Evolutionary conservation across 2,329 filamentous ascomycete genomes (phyloP), one percentile per base, ranked within the genome.

Genomic region (Coniochaeta sp.): DNA sequence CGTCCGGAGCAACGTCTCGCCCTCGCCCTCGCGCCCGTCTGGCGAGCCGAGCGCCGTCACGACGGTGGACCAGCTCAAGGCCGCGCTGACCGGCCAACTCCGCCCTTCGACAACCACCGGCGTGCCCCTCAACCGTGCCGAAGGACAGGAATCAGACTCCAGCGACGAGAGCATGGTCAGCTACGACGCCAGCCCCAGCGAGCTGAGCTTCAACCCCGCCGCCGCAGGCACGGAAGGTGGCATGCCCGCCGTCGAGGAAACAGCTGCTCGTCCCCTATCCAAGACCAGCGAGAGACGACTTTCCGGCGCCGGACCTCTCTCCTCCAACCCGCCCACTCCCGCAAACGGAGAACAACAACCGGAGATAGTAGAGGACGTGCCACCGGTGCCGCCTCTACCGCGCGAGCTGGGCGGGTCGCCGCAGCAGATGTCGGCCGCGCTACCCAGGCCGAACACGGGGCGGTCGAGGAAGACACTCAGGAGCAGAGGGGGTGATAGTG

Each of bases 121-220:
- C 38, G 13, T 9, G 18, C 6, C 30, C 26, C 13, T 68, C 66
- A 42, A 66, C 70, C 32, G n/a, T n/a, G n/a, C n/a, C n/a, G n/a
- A n/a, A n/a, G n/a, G n/a, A n/a, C n/a, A n/a, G n/a, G n/a, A n/a
- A n/a, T n/a, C n/a, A n/a, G n/a, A n/a, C n/a, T n/a, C n/a, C 51
- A 82, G 75, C 61, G 77, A 73, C 52, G 86, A 89, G 51, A 88
- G 84, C 65, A 79, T 89, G 73, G 78, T 86, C 56, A 87, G 83
- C 69, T 86, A 84, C 56, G 85, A 88, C 52, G 77, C 81, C 57
- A 79, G 79, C 42, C 74, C 80, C n/a, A 87, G 83, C 6, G 85
- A 89, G 61, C 68, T 82, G 18, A 86, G 81, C 33, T 84, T 81
- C 64, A 82, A 80, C 60, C 74, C 70, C 59, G 52, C 64, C 60